Percentiles rank a stretch among this genome's conserved stretches.
These are phyloP conservation scores for Tetrahymena elliotti DNA, from an alignment of 73 alveolate species.

Conservation along the genomic window DNA sequence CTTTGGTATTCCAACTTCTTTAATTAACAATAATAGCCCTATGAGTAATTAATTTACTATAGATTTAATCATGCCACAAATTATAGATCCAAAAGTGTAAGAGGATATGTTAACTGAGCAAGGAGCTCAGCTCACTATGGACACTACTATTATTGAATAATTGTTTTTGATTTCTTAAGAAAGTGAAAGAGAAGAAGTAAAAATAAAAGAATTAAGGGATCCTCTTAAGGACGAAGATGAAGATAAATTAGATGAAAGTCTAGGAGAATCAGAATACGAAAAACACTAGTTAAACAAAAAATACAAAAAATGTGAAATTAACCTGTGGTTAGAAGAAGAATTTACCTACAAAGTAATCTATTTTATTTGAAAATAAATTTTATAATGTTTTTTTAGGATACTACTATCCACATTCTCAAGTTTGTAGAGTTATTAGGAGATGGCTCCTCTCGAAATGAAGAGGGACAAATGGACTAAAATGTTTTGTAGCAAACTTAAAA, in stretches of 20 bases:
- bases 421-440: neutral
- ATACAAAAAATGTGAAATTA: neutral
- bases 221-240: neutral
- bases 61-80: slow-evolving; percentile 31
- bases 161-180: neutral
- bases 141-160: neutral
- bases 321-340: neutral
- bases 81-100: slow-evolving; percentile 2
- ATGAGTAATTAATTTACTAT: slow-evolving; percentile 29
- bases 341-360: neutral
- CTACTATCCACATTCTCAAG: neutral
- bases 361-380: neutral
- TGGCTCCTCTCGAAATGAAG: neutral
- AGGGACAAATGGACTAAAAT: neutral
- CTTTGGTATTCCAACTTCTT: slow-evolving; percentile 37
- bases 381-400: neutral
- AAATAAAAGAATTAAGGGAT: neutral
- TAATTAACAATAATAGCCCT: slow-evolving; percentile 27
- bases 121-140: neutral
- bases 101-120: slow-evolving; percentile 9
- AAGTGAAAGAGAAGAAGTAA: neutral
- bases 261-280: neutral
- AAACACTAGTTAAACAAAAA: neutral
- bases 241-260: neutral
- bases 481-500: neutral